These are phyloP conservation scores for Perilla frutescens DNA, from an alignment of 257 asterid genomes.

Conservation along the genomic window DNA sequence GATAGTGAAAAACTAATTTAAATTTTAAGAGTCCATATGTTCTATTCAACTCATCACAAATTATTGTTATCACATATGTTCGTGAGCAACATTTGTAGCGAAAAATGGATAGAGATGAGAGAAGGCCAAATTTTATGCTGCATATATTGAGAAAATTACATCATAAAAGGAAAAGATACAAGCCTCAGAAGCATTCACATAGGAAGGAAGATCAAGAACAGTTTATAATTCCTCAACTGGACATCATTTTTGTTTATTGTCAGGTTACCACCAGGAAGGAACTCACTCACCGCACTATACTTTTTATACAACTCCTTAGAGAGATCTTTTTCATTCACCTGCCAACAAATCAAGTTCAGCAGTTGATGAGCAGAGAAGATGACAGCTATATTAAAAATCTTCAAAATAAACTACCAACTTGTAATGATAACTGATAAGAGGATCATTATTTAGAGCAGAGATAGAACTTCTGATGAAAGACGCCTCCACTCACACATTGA, in stretches of 20 bases:
- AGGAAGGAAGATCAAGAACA: conserved; percentile 1
- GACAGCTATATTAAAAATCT: too few species aligned
- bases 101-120: not conserved
- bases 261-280: not conserved
- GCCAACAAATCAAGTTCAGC: conserved; percentile 44
- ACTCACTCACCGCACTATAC: conserved; percentile 76
- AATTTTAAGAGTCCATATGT: not conserved
- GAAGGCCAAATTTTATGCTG: not conserved
- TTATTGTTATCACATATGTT: not conserved
- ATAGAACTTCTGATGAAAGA: not conserved
- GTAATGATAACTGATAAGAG: not conserved
- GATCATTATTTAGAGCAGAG: not conserved
- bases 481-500: not conserved
- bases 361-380: conserved; percentile 6
- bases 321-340: conserved; percentile 84
- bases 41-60: not conserved
- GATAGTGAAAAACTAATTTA: not conserved
- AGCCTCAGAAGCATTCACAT: conserved; percentile 14
- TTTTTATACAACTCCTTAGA: conserved; percentile 93
- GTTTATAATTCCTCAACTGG: conserved; percentile 23
- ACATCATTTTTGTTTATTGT: conserved; percentile 14
- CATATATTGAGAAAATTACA: not conserved
- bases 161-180: conserved; percentile 10
- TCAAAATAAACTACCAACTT: not conserved
- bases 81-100: not conserved